Evolutionary conservation across 495 filamentous ascomycete species (phyloP).

Genomic region (Neurospora africana): DNA sequence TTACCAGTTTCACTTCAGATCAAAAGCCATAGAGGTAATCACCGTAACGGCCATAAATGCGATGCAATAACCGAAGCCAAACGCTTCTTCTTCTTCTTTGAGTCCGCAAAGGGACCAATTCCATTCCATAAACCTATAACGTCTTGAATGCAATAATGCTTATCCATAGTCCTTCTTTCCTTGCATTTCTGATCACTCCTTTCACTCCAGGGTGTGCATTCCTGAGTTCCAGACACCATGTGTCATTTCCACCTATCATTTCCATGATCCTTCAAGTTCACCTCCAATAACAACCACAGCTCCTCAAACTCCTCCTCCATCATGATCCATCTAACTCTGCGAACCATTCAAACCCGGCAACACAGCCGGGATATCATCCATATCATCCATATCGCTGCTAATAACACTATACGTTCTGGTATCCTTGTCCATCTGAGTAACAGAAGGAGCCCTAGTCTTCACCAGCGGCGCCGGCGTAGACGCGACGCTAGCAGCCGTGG

Average conservation of each 20-base stretch:
- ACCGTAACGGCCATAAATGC: not conserved
- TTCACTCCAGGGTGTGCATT: too few species aligned
- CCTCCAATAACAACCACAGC: not conserved
- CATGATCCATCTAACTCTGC: not conserved
- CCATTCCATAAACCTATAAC: not conserved
- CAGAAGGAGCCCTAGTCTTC: not conserved
- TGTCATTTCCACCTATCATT: not conserved
- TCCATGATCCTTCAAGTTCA: not conserved
- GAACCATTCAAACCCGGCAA: constrained; percentile 1
- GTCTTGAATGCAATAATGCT: not conserved
- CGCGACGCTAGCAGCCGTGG: not conserved
- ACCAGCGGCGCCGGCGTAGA: not conserved
- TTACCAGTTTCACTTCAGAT: not conserved
- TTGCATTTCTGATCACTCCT: not conserved
- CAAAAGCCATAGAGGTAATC: not conserved
- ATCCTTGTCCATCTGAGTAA: not conserved
- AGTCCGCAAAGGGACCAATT: not conserved
- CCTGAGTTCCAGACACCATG: not conserved
- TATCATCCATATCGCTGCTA: constrained; percentile 22
- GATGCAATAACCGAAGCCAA: not conserved
- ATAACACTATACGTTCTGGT: not conserved
- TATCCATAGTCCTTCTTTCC: not conserved
- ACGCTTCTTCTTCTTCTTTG: not conserved
- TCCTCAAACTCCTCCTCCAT: too few species aligned
- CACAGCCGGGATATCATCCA: constrained; percentile 26